phyloP scores from a whole-genome alignment of 805 yeast genomes.

The Candida patagonica region DNA sequence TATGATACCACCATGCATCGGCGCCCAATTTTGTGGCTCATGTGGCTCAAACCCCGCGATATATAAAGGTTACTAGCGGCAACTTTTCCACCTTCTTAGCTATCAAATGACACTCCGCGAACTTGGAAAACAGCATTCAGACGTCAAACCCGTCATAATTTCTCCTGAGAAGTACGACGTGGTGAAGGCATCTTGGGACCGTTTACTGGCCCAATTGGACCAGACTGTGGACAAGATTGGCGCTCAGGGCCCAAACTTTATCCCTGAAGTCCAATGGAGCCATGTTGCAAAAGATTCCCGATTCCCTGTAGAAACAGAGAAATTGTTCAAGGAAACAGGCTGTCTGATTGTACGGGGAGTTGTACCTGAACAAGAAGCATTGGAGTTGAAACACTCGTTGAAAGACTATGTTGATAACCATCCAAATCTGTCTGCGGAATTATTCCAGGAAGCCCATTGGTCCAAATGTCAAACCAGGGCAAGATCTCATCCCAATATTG shows the following conservation, averaged over 20 bases:
- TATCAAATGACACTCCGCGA: background rate
- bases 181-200: background rate
- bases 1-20: too few relatives aligned
- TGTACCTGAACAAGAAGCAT: constrained; percentile 23
- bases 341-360: constrained; percentile 28
- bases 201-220: constrained; percentile 1
- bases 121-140: background rate
- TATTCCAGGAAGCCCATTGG: constrained; percentile 32
- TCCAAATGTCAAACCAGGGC: constrained; percentile 32
- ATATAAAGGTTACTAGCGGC: background rate
- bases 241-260: constrained; percentile 1
- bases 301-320: background rate
- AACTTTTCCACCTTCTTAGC: background rate
- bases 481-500: constrained; percentile 32
- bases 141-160: background rate
- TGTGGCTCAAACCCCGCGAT: too few relatives aligned
- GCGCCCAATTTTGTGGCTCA: too few relatives aligned
- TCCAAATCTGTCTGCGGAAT: constrained; percentile 12
- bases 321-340: constrained; percentile 17
- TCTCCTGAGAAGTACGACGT: background rate
- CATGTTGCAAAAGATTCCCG: background rate
- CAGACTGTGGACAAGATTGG: background rate
- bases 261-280: background rate
- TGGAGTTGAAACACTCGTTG: constrained; percentile 20
- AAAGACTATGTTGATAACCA: constrained; percentile 24